These are phyloP conservation scores for Moniliophthora roreri DNA, from an alignment of 1,284 basidiomycete species.

Conservation along the genomic window DNA sequence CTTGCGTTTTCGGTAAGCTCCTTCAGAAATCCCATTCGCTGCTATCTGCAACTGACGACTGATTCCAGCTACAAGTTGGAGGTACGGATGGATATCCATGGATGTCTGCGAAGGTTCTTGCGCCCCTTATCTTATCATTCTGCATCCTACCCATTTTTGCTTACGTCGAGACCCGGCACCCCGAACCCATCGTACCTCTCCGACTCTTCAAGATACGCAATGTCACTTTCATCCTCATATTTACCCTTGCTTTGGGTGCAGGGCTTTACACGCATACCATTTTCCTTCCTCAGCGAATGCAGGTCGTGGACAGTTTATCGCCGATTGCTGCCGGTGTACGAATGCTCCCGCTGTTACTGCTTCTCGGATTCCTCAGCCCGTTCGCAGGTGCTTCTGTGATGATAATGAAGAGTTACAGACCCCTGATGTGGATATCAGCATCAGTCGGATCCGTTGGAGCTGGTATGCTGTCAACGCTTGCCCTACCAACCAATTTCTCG, in stretches of 20 bases:
- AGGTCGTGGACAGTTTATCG: neutral
- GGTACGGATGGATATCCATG: neutral
- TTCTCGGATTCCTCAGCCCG: neutral
- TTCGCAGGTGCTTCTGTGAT: neutral
- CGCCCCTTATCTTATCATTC: neutral
- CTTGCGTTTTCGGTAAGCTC: neutral
- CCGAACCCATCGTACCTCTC: neutral
- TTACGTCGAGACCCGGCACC: neutral
- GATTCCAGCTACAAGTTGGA: neutral
- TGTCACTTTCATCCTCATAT: neutral
- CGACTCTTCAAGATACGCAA: slow-evolving; percentile 1
- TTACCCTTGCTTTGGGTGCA: neutral
- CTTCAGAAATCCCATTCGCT: neutral
- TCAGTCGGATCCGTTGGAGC: neutral
- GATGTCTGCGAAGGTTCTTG: neutral
- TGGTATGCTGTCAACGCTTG: neutral
- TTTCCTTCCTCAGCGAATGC: slow-evolving; percentile 1
- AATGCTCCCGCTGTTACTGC: neutral
- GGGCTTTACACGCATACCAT: neutral
- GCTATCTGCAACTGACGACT: neutral
- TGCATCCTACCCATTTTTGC: neutral
- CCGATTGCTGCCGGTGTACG: neutral
- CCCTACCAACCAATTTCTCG: neutral
- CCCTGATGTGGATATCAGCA: neutral
- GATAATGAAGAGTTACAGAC: neutral